Evolutionary conservation across 257 asterid species (phyloP).

Genomic region (Lavandula angustifolia): DNA sequence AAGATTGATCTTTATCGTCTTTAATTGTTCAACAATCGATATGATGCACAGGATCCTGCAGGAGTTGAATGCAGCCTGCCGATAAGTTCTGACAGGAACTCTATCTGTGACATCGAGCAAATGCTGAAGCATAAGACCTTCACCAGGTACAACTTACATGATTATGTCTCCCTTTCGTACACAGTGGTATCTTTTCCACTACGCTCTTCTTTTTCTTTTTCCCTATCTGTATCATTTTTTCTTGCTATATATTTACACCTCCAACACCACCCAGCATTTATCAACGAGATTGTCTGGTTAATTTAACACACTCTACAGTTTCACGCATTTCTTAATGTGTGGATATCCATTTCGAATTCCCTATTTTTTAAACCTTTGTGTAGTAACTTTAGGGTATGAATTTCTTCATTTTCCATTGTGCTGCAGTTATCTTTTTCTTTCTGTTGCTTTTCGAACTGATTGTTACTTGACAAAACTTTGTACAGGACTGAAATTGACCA

Average conservation of each 20-base stretch:
- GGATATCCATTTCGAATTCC: background rate
- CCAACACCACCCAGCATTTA: background rate
- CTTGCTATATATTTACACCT: background rate
- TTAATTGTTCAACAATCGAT: slow-evolving; percentile 35
- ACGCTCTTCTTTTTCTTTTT: background rate
- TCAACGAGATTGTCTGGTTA: slow-evolving; percentile 1
- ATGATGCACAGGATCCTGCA: slow-evolving; percentile 40
- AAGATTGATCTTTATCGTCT: slow-evolving; percentile 1
- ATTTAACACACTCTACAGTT: background rate
- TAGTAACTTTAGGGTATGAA: slow-evolving; percentile 11
- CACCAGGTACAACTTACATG: slow-evolving; percentile 44
- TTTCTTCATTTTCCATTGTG: background rate
- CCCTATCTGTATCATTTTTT: background rate
- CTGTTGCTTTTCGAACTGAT: background rate
- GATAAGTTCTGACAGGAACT: slow-evolving; percentile 27
- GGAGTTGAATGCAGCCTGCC: slow-evolving; percentile 38
- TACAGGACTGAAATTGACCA: slow-evolving; percentile 67
- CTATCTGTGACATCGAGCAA: slow-evolving; percentile 65
- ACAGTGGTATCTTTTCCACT: background rate
- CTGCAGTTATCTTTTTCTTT: background rate
- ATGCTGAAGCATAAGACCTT: slow-evolving; percentile 64
- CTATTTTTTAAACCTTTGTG: background rate
- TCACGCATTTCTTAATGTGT: background rate
- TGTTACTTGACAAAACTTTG: slow-evolving; percentile 5
- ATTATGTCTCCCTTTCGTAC: background rate